phyloP scores from a whole-genome alignment of 495 filamentous ascomycete genomes.

The Penicillium longicatenatum region DNA sequence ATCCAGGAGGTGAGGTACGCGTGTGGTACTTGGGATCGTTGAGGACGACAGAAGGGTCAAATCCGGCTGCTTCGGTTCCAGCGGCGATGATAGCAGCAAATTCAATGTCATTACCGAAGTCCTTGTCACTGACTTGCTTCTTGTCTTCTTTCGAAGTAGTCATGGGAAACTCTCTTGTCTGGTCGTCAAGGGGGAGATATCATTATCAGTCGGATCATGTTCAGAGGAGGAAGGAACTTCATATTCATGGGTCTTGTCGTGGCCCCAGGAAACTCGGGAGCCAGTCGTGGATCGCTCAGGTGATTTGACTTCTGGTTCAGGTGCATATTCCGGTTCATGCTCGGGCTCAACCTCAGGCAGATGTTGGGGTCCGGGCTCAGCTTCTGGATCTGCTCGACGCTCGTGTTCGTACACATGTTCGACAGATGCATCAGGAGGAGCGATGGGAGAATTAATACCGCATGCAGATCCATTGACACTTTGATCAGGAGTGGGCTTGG shows the following conservation, averaged over 20 bases:
- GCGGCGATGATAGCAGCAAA: constrained; percentile 74
- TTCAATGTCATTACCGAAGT: constrained; percentile 57
- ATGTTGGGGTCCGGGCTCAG: neutral
- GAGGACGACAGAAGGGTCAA: constrained; percentile 70
- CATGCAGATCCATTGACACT: constrained; percentile 45
- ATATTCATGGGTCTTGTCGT: constrained; percentile 62
- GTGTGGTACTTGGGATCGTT: constrained; percentile 63
- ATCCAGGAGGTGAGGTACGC: constrained; percentile 64
- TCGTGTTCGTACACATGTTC: neutral
- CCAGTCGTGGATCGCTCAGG: constrained; percentile 37
- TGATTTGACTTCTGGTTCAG: constrained; percentile 17
- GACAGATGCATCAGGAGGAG: neutral
- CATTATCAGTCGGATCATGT: constrained; percentile 36
- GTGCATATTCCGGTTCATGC: constrained; percentile 1
- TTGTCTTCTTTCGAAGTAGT: constrained; percentile 10
- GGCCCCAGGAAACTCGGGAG: constrained; percentile 63
- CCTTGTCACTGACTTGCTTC: constrained; percentile 17
- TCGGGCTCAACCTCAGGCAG: neutral
- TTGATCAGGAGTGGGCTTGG: constrained; percentile 53
- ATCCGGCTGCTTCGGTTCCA: constrained; percentile 65
- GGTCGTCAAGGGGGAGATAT: constrained; percentile 24
- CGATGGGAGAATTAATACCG: constrained; percentile 33
- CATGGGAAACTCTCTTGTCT: constrained; percentile 11
- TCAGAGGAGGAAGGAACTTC: constrained; percentile 58
- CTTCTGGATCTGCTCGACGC: neutral